Conservation (phyloP, 2,329 filamentous ascomycete species). For the Xylariaceae sp. region DNA sequence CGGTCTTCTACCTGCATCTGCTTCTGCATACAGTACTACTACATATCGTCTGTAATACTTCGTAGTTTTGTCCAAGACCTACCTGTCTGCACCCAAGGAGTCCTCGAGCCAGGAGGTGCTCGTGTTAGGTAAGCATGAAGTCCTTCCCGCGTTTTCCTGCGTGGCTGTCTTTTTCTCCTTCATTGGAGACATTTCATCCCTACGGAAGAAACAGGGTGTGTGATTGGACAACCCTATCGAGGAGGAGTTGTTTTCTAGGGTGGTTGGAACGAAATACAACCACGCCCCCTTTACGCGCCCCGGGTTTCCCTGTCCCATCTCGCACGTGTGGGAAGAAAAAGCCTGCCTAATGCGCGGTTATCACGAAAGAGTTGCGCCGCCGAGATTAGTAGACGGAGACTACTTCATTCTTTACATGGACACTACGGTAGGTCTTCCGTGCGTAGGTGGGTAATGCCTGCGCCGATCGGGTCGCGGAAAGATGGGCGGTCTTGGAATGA, state of each 20-base stretch:
- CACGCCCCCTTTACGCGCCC: not conserved
- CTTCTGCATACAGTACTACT: not conserved
- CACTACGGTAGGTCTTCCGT: not conserved
- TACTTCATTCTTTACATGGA: not conserved
- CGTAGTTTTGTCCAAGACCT: no score
- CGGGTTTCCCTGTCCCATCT: not conserved
- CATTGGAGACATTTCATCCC: not conserved
- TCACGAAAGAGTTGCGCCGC: not conserved
- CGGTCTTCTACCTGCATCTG: conserved; percentile 16
- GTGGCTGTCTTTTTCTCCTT: conserved; percentile 3
- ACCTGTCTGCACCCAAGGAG: no score
- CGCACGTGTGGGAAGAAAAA: conserved; percentile 4
- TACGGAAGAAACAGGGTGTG: no score
- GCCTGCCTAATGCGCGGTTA: not conserved
- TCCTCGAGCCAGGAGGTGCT: not conserved
- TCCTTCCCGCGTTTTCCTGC: conserved; percentile 3
- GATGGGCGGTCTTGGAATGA: no score
- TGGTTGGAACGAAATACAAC: no score
- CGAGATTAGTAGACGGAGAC: not conserved
- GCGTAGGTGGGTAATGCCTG: no score
- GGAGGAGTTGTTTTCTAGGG: no score
- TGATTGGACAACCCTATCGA: no score
- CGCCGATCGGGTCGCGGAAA: no score
- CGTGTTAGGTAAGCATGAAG: conserved; percentile 15
- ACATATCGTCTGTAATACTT: not conserved